Percentiles rank a stretch among this genome's conserved stretches.
These are phyloP conservation scores for Coniferiporia weirii DNA, from an alignment of 1,284 basidiomycete genomes.

Conservation along the genomic window DNA sequence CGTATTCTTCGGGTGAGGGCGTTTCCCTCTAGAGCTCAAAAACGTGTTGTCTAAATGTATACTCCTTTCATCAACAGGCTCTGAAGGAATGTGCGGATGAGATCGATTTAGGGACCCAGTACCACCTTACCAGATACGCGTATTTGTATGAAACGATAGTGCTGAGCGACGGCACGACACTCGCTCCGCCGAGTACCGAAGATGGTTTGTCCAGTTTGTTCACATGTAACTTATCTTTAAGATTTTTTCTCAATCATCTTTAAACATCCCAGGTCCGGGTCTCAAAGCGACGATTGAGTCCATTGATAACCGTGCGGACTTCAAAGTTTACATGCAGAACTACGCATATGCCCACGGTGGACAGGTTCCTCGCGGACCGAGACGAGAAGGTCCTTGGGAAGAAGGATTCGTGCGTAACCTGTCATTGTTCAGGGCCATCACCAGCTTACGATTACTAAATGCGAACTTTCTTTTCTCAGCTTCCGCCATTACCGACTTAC, in stretches of 20 bases:
- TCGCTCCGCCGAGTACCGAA: constrained; percentile 71
- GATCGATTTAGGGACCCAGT: constrained; percentile 94
- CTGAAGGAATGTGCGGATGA: constrained; percentile 96
- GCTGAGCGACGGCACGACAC: constrained; percentile 80
- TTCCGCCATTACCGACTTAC: constrained; percentile 55
- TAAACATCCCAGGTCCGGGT: constrained; percentile 49
- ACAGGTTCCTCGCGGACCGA: constrained; percentile 56
- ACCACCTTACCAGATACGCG: constrained; percentile 92
- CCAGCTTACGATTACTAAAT: constrained; percentile 15
- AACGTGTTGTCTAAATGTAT: not conserved
- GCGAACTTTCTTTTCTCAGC: constrained; percentile 31
- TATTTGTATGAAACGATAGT: constrained; percentile 91
- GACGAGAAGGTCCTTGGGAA: constrained; percentile 78
- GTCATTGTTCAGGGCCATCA: constrained; percentile 6
- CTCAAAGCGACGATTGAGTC: constrained; percentile 84
- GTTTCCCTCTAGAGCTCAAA: not conserved
- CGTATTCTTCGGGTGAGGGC: constrained; percentile 81
- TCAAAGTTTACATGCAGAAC: constrained; percentile 96
- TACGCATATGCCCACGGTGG: constrained; percentile 82
- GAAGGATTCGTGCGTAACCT: constrained; percentile 73
- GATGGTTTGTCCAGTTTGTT: constrained; percentile 37
- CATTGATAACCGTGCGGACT: constrained; percentile 93
- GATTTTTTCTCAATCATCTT: constrained; percentile 2
- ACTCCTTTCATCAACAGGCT: constrained; percentile 43
- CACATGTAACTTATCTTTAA: constrained; percentile 11